These are phyloP conservation scores for Clitopilus hobsonii DNA, from an alignment of 768 basidiomycete genomes.

Conservation along the genomic window DNA sequence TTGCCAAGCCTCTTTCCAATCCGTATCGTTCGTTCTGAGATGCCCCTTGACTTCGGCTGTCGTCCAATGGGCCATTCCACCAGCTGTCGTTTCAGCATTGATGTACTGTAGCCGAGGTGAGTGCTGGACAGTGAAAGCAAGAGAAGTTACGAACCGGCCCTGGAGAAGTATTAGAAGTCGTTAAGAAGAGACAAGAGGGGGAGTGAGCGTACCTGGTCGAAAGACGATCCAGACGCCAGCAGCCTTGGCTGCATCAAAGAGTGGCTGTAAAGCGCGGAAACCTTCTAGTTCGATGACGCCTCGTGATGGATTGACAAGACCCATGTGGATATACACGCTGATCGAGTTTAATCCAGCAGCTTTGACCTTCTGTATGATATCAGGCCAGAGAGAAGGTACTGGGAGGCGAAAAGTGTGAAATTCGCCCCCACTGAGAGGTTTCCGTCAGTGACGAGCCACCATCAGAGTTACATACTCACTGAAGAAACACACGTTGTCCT, in stretches of 20 bases:
- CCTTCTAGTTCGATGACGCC: constrained; percentile 71
- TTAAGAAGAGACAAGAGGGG: neutral
- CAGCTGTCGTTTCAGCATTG: constrained; percentile 79
- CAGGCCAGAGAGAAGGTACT: constrained; percentile 75
- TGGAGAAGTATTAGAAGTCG: constrained; percentile 12
- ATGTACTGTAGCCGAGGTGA: constrained; percentile 43
- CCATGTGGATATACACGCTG: constrained; percentile 82
- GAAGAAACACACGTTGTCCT: constrained; percentile 66
- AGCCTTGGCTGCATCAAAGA: constrained; percentile 70
- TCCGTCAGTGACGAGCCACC: constrained; percentile 18
- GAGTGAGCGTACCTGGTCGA: constrained; percentile 58
- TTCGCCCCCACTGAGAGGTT: constrained; percentile 56
- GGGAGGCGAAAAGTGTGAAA: constrained; percentile 83
- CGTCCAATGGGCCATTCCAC: constrained; percentile 67
- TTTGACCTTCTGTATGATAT: constrained; percentile 77
- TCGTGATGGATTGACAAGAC: constrained; percentile 66
- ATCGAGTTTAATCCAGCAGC: constrained; percentile 77
- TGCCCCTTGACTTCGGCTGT: constrained; percentile 61
- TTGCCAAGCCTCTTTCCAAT: constrained; percentile 67
- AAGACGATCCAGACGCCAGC: constrained; percentile 78
- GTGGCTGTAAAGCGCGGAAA: constrained; percentile 62
- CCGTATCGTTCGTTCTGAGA: constrained; percentile 70
- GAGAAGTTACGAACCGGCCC: constrained; percentile 30
- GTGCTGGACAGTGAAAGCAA: neutral
- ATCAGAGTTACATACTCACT: constrained; percentile 40